Base-by-base conservation (phyloP, 2,329 filamentous ascomycete species). In the Phaeosphaeriaceae sp. region DNA sequence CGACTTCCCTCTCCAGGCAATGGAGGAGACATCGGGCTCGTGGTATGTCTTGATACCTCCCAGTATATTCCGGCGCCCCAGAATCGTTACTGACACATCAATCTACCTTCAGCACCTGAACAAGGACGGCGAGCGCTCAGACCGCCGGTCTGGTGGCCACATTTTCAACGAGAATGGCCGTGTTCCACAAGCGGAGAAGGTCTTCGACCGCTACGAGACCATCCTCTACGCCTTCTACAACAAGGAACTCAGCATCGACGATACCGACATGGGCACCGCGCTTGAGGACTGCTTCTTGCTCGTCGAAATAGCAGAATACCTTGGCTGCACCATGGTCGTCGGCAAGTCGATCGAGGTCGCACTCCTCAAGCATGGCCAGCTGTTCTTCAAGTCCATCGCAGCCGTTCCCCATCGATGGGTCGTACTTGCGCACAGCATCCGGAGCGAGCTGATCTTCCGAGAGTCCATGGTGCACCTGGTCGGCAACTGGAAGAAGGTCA, bases 201-300 rank as follows among this genome's bases (percentile, higher is more conserved):
- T 68, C 21, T 74, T 73, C 54, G 57, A 63, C 9, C 65, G 79
- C 48, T 84, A 80, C 68, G 74, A 81, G 48, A 73, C 75, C 36
- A 75, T 85, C 19, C 70, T 85, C 53, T 79, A 80, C 36, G 74
- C 79, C 20, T 79, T 84, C 63, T 84, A 84, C 73, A 78, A 79
- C 58, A 72, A 71, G 20, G 68, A 76, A 1, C 69, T 83, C 33
- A 58, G 72, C 10, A 72, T 84, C 42, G 76, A 78, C 53, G 74
- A 81, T 58, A 66, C 68, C 4, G 63, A 73, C 40, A 76, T 85
- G 54, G 63, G 64, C 7, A 60, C 69, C 7, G 72, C 82, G 0
- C 73, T 84, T n/a, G 55, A 64, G 1, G 76, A 79, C 46, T 78
- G 78, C 20, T 67, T 79, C 31, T 72, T 74, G 4, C 70, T 85